These are phyloP conservation scores for Xerocomus spinulosus DNA, from an alignment of 768 basidiomycete genomes.

Conservation along the genomic window DNA sequence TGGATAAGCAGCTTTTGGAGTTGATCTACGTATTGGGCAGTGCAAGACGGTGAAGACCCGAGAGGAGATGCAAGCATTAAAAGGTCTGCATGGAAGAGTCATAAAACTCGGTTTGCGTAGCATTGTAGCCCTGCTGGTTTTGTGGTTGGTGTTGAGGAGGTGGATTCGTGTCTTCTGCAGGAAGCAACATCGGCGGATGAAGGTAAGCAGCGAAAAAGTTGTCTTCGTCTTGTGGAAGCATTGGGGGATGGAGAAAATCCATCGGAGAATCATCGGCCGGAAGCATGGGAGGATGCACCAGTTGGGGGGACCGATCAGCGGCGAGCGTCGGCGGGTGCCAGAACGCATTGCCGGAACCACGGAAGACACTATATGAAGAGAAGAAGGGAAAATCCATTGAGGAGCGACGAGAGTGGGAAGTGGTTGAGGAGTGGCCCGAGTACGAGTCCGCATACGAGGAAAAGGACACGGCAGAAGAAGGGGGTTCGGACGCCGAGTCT, in stretches of 20 bases:
- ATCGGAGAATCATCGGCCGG: conserved; percentile 60
- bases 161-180: conserved; percentile 31
- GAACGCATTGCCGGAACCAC: conserved; percentile 54
- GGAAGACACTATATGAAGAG: conserved; percentile 47
- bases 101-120: conserved; percentile 28
- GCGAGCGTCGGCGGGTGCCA: conserved; percentile 79
- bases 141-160: conserved; percentile 25
- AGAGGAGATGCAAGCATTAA: conserved; percentile 14
- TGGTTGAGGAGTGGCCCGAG: conserved; percentile 51
- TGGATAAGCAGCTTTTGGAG: conserved; percentile 10
- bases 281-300: conserved; percentile 70
- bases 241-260: conserved; percentile 66
- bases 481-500: conserved; percentile 45
- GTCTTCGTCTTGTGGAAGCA: conserved; percentile 63
- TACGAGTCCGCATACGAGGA: conserved; percentile 59
- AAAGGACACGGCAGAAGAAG: conserved; percentile 61
- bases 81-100: conserved; percentile 36
- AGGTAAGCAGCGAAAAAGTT: conserved; percentile 50
- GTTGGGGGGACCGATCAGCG: conserved; percentile 50
- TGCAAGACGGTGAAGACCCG: background rate
- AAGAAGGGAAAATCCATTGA: conserved; percentile 67
- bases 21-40: conserved; percentile 17
- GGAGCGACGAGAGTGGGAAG: conserved; percentile 54
- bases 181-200: conserved; percentile 53
- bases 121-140: conserved; percentile 13